These are phyloP conservation scores for Tolypocladium ovalisporum DNA, from an alignment of 2,329 filamentous ascomycete species.

Conservation along the genomic window DNA sequence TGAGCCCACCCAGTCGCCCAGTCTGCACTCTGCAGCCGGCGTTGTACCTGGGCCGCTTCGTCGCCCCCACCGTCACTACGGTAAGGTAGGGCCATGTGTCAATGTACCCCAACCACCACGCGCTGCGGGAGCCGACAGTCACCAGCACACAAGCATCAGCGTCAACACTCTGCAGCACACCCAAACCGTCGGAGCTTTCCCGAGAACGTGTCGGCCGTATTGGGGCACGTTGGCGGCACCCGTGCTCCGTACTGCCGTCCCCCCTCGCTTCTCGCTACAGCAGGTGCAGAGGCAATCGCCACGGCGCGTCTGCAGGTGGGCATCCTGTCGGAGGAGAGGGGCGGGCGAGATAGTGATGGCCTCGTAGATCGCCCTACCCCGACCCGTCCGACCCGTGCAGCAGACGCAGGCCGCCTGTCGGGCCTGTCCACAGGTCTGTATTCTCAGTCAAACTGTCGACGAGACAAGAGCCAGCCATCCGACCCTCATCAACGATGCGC, in stretches of 20 bases:
- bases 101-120: background rate
- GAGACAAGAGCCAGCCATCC: background rate
- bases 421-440: background rate
- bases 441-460: background rate
- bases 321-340: background rate
- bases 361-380: background rate
- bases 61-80: too few species aligned
- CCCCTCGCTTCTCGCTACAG: background rate
- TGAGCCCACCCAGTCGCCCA: background rate
- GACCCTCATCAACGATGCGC: background rate
- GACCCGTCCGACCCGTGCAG: background rate
- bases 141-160: background rate
- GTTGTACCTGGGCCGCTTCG: background rate
- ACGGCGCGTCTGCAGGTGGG: background rate
- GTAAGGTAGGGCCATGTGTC: background rate
- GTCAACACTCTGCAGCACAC: background rate
- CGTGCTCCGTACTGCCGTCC: background rate
- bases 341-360: background rate
- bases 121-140: background rate
- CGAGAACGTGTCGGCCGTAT: background rate
- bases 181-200: background rate
- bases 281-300: background rate
- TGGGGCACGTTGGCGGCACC: background rate
- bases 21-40: background rate
- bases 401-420: background rate